These are phyloP conservation scores for Polychaeton citri DNA, from an alignment of 2,329 filamentous ascomycete genomes.

Conservation along the genomic window DNA sequence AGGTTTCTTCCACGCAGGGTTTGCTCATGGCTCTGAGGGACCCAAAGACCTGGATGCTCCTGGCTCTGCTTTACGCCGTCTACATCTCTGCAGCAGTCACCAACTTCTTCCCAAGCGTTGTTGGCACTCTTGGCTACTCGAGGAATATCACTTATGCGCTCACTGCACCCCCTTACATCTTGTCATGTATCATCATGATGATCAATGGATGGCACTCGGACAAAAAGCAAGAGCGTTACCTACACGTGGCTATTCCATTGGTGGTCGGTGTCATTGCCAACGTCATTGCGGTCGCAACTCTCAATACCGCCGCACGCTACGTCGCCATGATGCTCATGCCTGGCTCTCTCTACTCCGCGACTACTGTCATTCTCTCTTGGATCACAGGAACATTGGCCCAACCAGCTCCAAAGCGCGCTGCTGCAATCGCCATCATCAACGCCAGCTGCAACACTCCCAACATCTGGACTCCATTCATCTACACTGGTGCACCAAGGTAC, in stretches of 20 bases:
- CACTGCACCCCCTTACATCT: conserved; percentile 9
- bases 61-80: conserved; percentile 9
- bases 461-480: conserved; percentile 10
- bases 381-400: conserved; percentile 27
- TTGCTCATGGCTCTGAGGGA: conserved; percentile 13
- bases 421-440: conserved; percentile 14
- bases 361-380: conserved; percentile 47
- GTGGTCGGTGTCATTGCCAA: conserved; percentile 42
- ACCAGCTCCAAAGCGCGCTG: conserved; percentile 14
- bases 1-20: conserved; percentile 9
- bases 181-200: conserved; percentile 11
- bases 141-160: conserved; percentile 7
- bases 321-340: conserved; percentile 45
- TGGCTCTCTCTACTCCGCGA: conserved; percentile 42
- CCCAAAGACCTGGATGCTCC: conserved; percentile 11
- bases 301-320: conserved; percentile 44
- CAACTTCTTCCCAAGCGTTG: conserved; percentile 25
- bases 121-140: conserved; percentile 24
- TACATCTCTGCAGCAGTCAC: conserved; percentile 5
- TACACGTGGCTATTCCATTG: conserved; percentile 44
- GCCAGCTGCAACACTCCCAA: conserved; percentile 15
- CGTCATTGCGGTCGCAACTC: conserved; percentile 46
- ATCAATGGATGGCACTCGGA: conserved; percentile 9
- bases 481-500: conserved; percentile 8
- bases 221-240: conserved; percentile 31